Evolutionary conservation across 2,329 filamentous ascomycete species (phyloP), one percentile per base, ranked within the genome.

Genomic region (Zymoseptoria tritici): DNA sequence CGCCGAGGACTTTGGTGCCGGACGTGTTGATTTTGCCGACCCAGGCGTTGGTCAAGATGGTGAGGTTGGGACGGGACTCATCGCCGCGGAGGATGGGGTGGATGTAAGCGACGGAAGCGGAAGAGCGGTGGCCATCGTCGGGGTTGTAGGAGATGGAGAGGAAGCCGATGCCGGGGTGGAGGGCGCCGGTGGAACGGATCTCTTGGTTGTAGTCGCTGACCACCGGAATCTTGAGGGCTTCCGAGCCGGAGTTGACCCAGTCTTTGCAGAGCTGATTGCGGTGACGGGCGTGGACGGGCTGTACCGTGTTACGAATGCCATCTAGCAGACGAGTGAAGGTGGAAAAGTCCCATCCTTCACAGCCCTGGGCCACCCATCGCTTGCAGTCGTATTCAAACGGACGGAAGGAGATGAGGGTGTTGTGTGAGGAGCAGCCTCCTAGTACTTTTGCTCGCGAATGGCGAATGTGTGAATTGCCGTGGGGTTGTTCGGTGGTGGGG

Each of bases 141-240:
- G 91, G 91, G 78, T 96, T 95, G 79, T 96, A 96, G 46, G 89
- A 87, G 66, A 96, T 86, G 65, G 88, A 91, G 81, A 96, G 93
- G 81, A 96, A 96, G 58, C 91, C 91, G 26, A 94, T 89, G 54
- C 88, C 88, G 69, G 88, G 80, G 65, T 85, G 86, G 65, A 96
- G 77, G 52, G 85, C 81, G 59, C 91, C 91, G 55, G 81, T 88
- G 64, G 83, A 80, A 62, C 82, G 83, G 73, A 96, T 96, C 73
- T 92, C 85, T 69, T 86, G 80, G 80, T 96, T 96, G 82, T 95
- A 96, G 78, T 96, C 89, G 65, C 85, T 79, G 67, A 94, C 85
- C 57, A 95, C 77, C 57, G 91, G 91, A 64, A 96, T 91, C 71
- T 88, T 78, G 76, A 95, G 82, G 22, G 91, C 89, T 26, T 81